These are phyloP conservation scores for Chenopodium formosanum DNA, from an alignment of 148 eudicot genomes.

Conservation along the genomic window DNA sequence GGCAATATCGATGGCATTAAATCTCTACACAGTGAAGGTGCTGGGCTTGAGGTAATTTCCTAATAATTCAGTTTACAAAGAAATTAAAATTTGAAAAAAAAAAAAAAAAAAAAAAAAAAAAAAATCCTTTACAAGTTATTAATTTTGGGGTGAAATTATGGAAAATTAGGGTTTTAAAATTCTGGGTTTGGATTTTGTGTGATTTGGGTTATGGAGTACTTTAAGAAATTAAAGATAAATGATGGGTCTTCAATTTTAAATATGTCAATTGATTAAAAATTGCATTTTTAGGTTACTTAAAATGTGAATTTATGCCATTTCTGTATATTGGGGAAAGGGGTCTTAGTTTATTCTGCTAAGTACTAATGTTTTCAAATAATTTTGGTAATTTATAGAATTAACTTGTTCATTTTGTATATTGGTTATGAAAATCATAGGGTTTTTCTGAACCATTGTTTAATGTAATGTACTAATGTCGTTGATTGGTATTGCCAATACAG, in stretches of 20 bases:
- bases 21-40: conserved; percentile 72
- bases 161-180: neutral
- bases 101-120: too few species aligned
- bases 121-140: neutral
- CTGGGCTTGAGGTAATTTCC: conserved; percentile 73
- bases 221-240: neutral
- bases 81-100: neutral
- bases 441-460: neutral
- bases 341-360: neutral
- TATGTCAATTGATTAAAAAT: neutral
- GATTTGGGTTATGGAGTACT: neutral
- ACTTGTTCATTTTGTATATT: neutral
- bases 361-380: neutral
- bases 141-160: neutral
- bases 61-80: neutral
- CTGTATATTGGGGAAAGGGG: neutral
- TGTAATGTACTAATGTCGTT: too few species aligned
- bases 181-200: neutral
- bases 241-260: neutral
- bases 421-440: neutral
- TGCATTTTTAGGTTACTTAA: neutral
- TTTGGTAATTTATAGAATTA: neutral
- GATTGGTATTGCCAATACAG: neutral
- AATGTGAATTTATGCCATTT: neutral
- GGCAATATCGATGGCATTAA: conserved; percentile 71